phyloP scores from a whole-genome alignment of 1,139 yeast genomes.

The Pichia sorboxylosa region DNA sequence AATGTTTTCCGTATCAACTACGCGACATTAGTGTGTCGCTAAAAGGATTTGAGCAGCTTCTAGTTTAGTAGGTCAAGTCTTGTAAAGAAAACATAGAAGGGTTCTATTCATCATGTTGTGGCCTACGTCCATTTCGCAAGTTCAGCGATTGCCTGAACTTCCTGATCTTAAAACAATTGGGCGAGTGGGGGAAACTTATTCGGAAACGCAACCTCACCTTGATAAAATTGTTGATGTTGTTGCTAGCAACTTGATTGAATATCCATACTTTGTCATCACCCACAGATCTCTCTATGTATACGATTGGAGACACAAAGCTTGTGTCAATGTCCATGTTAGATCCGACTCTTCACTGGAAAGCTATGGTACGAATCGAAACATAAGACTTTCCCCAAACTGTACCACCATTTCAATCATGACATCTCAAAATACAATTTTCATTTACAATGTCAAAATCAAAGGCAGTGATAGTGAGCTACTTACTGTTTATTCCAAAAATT shows the following conservation, averaged over 20 bases:
- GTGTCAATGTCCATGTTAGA: conserved; percentile 30
- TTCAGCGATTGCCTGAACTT: conserved; percentile 19
- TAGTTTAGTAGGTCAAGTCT: too few relatives aligned
- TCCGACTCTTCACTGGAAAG: conserved; percentile 27
- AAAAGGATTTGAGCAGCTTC: too few relatives aligned
- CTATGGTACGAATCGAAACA: conserved; percentile 27
- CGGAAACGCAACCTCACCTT: conserved; percentile 14
- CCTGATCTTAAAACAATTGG: conserved; percentile 6
- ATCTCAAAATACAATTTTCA: conserved; percentile 22
- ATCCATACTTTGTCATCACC: conserved; percentile 25
- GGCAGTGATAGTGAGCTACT: conserved; percentile 26
- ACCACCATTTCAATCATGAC: conserved; percentile 25
- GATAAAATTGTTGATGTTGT: conserved; percentile 14
- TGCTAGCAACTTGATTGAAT: conserved; percentile 4
- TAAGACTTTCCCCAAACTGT: conserved; percentile 21
- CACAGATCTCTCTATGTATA: conserved; percentile 23
- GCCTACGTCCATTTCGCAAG: conserved; percentile 19
- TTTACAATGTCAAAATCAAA: conserved; percentile 22
- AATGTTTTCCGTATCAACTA: too few relatives aligned
- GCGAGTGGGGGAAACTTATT: too few relatives aligned
- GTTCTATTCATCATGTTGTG: too few relatives aligned
- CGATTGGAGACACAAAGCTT: conserved; percentile 28
- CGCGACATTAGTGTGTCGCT: too few relatives aligned
- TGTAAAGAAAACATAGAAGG: too few relatives aligned
- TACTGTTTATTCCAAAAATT: conserved; percentile 29